Evolutionary conservation across 352 stramenopile species (phyloP).

Genomic region (Globisporangium camurandrum): DNA sequence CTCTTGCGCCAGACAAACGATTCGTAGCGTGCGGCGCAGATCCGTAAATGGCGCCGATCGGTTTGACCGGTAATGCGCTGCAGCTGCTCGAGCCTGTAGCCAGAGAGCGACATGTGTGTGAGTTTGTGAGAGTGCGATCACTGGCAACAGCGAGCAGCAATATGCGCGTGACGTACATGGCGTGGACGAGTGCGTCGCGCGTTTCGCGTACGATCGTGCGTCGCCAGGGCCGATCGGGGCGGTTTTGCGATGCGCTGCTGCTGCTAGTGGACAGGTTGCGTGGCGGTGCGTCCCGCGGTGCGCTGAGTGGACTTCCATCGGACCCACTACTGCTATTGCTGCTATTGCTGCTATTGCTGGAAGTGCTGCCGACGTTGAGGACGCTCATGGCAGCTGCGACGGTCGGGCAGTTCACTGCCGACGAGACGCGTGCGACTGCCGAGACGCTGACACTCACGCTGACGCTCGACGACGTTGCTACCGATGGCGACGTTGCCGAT

Average conservation of each 20-base stretch:
- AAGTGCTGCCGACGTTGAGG: neutral
- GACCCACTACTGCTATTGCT: constrained; percentile 2
- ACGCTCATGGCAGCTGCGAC: constrained; percentile 13
- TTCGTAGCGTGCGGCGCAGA: constrained; percentile 59
- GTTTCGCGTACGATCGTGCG: constrained; percentile 15
- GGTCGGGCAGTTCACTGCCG: constrained; percentile 9
- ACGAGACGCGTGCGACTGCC: constrained; percentile 1
- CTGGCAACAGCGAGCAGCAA: no score
- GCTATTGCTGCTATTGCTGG: neutral
- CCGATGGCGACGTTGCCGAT: constrained; percentile 6
- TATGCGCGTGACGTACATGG: no score
- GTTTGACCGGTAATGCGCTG: constrained; percentile 49
- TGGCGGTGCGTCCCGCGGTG: neutral
- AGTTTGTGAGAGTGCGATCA: no score
- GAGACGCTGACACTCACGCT: constrained; percentile 7
- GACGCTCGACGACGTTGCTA: constrained; percentile 12
- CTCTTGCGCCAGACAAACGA: constrained; percentile 69
- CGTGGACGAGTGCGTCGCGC: constrained; percentile 20
- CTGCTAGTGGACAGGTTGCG: neutral
- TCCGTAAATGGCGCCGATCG: constrained; percentile 41
- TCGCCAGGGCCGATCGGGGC: constrained; percentile 12
- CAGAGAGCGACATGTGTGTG: neutral
- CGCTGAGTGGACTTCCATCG: neutral
- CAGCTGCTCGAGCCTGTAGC: constrained; percentile 26
- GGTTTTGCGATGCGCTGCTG: neutral